Evolutionary conservation across 495 filamentous ascomycete species (phyloP).

Genomic region (Aspergillus ostianus): DNA sequence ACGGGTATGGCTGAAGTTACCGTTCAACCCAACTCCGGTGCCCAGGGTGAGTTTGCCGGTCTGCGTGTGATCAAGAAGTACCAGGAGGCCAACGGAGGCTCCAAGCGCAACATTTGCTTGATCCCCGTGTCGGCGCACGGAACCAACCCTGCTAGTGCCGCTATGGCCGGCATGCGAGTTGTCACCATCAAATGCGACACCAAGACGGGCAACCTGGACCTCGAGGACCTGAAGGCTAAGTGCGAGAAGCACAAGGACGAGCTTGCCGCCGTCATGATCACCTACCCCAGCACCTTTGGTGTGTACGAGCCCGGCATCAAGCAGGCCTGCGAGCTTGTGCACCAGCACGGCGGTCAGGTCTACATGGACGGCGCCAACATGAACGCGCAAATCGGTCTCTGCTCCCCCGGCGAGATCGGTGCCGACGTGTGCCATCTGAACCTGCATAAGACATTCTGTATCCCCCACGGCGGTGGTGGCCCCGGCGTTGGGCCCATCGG

Average conservation of each 20-base stretch:
- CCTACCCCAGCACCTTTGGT: conserved; percentile 95
- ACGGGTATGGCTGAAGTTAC: conserved; percentile 91
- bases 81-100: conserved; percentile 61
- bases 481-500: conserved; percentile 96
- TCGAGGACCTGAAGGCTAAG: conserved; percentile 82
- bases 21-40: conserved; percentile 94
- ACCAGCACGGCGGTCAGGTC: conserved; percentile 87
- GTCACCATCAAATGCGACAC: conserved; percentile 90
- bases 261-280: conserved; percentile 96
- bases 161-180: conserved; percentile 97
- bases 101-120: conserved; percentile 86
- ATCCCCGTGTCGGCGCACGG: conserved; percentile 97
- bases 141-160: conserved; percentile 93
- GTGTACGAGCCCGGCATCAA: conserved; percentile 93
- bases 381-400: conserved; percentile 98
- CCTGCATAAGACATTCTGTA: conserved; percentile 99
- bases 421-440: conserved; percentile 98
- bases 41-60: conserved; percentile 94
- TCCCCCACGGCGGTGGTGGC: conserved; percentile 94
- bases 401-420: conserved; percentile 94
- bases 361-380: conserved; percentile 99
- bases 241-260: conserved; percentile 82
- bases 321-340: conserved; percentile 81
- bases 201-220: conserved; percentile 86
- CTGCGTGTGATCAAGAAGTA: conserved; percentile 90